Evolutionary conservation across 805 yeast species (phyloP), one percentile per base, ranked within the genome.

Genomic region (Zygosaccharomyces kombuchaensis): DNA sequence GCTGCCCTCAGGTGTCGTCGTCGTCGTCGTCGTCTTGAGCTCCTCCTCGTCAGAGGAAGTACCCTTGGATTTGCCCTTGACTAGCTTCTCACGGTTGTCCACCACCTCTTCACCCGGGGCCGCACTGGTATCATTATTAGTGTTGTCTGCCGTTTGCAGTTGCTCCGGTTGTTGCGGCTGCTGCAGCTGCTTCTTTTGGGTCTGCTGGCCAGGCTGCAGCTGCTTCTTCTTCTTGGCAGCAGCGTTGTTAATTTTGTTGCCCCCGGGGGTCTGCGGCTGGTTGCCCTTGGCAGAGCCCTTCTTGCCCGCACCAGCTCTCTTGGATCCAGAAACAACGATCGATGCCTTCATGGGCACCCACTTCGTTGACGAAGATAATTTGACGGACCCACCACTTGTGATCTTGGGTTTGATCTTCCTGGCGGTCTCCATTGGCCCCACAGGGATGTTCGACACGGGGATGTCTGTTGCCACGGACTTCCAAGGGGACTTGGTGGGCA

Each of bases 321-420:
- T 54, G 36, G 56, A 46, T 17, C 54, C 55, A 14, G 65, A 69
- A 34, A 76, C 68, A 22, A 74, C 74, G 39, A 76, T 77, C 34
- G 77, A 66, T 22, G 80, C 85, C 54, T 78, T 74, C 61, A 76
- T 78, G n/a, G 87, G 87, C 32, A 81, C 76, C 87, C 87, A 82
- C 61, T 83, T 84, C 7, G 63, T 57, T n/a, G 53, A 44, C n/a
- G 55, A 23, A 29, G 52, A 40, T 2, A 57, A 46, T 17, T 52
- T 55, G 7, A 57, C 51, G 7, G 56, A 32, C 2, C 36, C 34
- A 9, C 55, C 48, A 31, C 43, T 25, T 5, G 52, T 55, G 7
- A 48, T 47, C 25, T 43, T 55, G 26, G 44, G 51, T 39, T 53
- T 58, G 35, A 47, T 57, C 38, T 46, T 55, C 46, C 50, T 57